Evolutionary conservation across 352 stramenopile genomes (phyloP), one percentile per base, ranked within the genome.

Genomic region (Phytopythium litorale): DNA sequence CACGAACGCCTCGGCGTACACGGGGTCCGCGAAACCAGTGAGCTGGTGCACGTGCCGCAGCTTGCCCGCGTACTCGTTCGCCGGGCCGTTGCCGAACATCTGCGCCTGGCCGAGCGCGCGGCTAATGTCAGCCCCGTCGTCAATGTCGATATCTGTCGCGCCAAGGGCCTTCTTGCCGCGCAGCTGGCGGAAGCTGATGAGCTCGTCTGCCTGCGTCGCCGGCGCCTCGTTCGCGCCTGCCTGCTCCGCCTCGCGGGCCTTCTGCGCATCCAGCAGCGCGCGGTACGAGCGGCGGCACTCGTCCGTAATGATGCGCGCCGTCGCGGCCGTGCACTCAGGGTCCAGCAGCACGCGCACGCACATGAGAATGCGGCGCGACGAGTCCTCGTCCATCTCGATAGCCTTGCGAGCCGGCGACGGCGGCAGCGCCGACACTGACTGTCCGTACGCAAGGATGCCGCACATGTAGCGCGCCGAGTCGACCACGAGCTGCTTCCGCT

Each of bases 1-100:
- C n/a, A 99, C 96, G 62, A 97, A 97, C 16, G 98, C 97, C 77
- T 99, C 98, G 23, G 96, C 97, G 75, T 99, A 99, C 52, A 99
- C 97, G 2, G 97, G 96, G 76, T 99, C 98, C 21, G 96, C 96
- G 77, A 99, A 99, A 52, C 98, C 98, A 71, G 94, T 99, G 42
- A 99, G 85, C 78, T 99, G 98, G 74, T 99, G 98, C 59, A 99
- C 95, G 73, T 99, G 97, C 37, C 86, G 91, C 56, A 99, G 83
- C 65, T 98, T 96, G 68, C 87, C 92, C 40, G 79, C 88, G 73
- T 94, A 95, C 67, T 92, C 83, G 62, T 91, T 94, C 61, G 77
- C 65, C n/a, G 75, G 48, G 1, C 48, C 85, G 4, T 65, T 70
- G 43, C 76, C 70, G 18, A 58, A 37, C 53, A 58, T 48, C 12